Base-by-base conservation (phyloP, 1,284 basidiomycete species). In the Xerocomus nothofagi region DNA sequence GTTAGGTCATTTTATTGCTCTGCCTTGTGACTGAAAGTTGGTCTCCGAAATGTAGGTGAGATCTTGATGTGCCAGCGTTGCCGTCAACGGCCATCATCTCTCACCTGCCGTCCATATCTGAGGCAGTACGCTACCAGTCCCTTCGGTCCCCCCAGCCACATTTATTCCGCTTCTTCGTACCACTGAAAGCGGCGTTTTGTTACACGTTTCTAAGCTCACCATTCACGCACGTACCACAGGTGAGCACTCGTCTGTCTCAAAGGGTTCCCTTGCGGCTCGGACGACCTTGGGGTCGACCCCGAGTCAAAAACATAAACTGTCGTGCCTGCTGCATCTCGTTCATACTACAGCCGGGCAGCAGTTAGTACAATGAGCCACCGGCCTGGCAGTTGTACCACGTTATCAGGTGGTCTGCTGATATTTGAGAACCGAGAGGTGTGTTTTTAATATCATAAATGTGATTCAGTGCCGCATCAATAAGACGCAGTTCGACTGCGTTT, bases 1-100 rank as follows among this genome's bases (percentile, higher is more conserved):
- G 37, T 26, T 39, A 23, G 41, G 39, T 18, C 20, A 43, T 6
- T 57, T 41, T 50, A 40, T 41, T 50, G 37, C 30, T 45, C 44
- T 18, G 4, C 26, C 10, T 31, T 12, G 7, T 36, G 24, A 15
- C 7, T 18, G 12, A 39, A n/a, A 17, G 27, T 48, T 26, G 10
- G n/a, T 37, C 7, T 39, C 40, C 14, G 17, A 41, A 24, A 15
- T 42, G 4, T 29, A 9, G 12, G 17, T 17, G 21, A n/a, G 17
- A n/a, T n/a, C 9, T 17, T 44, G 23, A 43, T 41, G 17, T 26
- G 36, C 12, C 23, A 26, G 12, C 4, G 21, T 48, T 38, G 15
- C 4, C 10, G 32, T 18, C 8, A 23, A 47, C 46, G 26, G 26
- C 32, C 24, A 26, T 26, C 24, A 26, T 26, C 12, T 3, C 15